phyloP scores from a whole-genome alignment of 805 yeast genomes.

The Kuraishia ogatae region DNA sequence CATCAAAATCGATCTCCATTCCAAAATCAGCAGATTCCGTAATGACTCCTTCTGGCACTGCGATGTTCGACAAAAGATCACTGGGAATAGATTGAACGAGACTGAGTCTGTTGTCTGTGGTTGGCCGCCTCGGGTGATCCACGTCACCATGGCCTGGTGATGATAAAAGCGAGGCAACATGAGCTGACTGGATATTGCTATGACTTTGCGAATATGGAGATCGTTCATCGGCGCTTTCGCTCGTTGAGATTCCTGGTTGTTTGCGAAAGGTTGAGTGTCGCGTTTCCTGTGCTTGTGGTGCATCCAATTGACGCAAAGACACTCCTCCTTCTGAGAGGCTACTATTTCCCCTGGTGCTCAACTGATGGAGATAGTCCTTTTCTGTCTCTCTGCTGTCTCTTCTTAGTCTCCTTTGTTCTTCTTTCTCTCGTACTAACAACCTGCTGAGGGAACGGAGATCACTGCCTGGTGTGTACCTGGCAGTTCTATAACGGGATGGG shows the following conservation, averaged over 20 bases:
- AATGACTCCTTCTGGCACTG: slow-evolving; percentile 25
- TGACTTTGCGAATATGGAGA: neutral
- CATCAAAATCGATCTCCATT: slow-evolving; percentile 6
- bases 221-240: neutral
- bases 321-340: slow-evolving; percentile 5
- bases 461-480: slow-evolving; percentile 21
- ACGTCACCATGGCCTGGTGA: slow-evolving; percentile 5
- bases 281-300: neutral
- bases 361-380: slow-evolving; percentile 1
- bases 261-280: neutral
- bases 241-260: too few species aligned
- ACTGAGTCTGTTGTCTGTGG: slow-evolving; percentile 16
- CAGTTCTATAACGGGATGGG: neutral
- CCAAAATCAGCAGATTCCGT: slow-evolving; percentile 20
- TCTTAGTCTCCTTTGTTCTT: slow-evolving; percentile 8
- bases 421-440: slow-evolving; percentile 17
- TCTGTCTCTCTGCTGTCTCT: slow-evolving; percentile 1
- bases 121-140: slow-evolving; percentile 12
- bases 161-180: slow-evolving; percentile 1
- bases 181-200: neutral
- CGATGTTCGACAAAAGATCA: slow-evolving; percentile 19
- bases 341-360: slow-evolving; percentile 5
- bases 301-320: neutral
- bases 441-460: slow-evolving; percentile 22
- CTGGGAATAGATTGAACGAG: slow-evolving; percentile 14